A percentile compares a stretch with the other conserved stretches of the same genome.
Conservation (phyloP, 441 rosid genomes). For the Brassica hybrid region DNA sequence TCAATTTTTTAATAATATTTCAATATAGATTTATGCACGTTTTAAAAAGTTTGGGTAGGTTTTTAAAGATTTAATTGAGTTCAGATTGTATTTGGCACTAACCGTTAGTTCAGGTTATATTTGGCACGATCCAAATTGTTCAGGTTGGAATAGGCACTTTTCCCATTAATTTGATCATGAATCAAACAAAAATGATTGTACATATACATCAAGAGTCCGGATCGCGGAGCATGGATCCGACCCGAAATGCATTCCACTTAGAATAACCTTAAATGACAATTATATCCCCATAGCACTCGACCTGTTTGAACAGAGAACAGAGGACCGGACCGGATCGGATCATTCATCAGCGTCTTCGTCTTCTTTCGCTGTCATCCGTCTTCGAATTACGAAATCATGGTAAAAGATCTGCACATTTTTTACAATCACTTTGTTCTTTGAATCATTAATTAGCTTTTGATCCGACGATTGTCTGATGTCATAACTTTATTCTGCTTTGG, state of each 20-base stretch:
- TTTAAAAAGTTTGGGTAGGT: no score
- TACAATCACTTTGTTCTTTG: neutral
- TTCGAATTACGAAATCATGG: constrained; percentile 24
- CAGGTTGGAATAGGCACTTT: no score
- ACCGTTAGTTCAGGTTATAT: no score
- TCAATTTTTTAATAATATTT: no score
- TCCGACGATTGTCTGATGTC: neutral
- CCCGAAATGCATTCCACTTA: constrained; percentile 14
- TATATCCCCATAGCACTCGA: constrained; percentile 8
- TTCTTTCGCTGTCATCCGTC: constrained; percentile 2
- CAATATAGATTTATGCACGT: no score
- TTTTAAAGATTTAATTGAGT: no score
- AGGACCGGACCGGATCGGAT: neutral
- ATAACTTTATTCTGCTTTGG: neutral
- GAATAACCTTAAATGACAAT: neutral
- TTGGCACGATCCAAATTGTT: no score
- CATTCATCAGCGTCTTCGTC: constrained; percentile 5
- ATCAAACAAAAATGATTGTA: neutral
- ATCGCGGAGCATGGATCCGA: constrained; percentile 10
- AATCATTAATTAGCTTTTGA: neutral
- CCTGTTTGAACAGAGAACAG: neutral
- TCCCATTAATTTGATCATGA: neutral
- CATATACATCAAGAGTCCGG: neutral
- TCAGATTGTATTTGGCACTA: no score
- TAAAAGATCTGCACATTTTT: neutral